Conservation (phyloP, 2,329 filamentous ascomycete species). For the Aphanocladium album region DNA sequence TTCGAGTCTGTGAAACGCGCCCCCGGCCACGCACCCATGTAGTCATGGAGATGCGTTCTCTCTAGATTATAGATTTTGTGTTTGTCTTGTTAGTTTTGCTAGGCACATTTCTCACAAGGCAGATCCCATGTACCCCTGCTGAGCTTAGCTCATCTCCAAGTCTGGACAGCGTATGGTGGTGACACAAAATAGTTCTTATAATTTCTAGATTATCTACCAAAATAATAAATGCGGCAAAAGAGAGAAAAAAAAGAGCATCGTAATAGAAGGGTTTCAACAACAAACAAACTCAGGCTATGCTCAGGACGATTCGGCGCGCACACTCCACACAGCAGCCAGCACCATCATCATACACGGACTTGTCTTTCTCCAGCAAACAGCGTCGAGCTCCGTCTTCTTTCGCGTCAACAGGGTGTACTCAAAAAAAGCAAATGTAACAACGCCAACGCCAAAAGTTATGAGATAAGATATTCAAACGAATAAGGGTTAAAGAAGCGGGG, state of each 20-base stretch:
- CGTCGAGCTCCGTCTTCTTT: background rate
- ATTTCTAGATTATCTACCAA: slow-evolving; percentile 9
- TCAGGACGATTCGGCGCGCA: background rate
- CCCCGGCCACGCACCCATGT: background rate
- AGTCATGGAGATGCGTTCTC: too few relatives aligned
- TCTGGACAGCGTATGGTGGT: background rate
- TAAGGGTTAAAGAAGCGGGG: background rate
- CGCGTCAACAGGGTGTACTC: background rate
- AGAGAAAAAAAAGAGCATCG: background rate
- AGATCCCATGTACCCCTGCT: background rate
- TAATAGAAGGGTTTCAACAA: background rate
- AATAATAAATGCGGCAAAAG: too few relatives aligned
- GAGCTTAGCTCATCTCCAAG: background rate
- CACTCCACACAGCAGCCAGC: background rate
- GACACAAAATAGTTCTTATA: background rate
- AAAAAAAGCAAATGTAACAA: slow-evolving; percentile 19
- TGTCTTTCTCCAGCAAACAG: background rate
- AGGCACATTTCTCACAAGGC: too few relatives aligned
- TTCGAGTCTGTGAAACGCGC: slow-evolving; percentile 3
- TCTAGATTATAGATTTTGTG: too few relatives aligned
- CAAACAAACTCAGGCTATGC: background rate
- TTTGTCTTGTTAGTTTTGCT: too few relatives aligned
- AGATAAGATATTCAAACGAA: slow-evolving; percentile 12
- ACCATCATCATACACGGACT: background rate
- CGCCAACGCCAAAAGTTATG: slow-evolving; percentile 5